Evolutionary conservation across 2,329 filamentous ascomycete species (phyloP), one percentile per base, ranked within the genome.

Genomic region (Neofusicoccum parvum): DNA sequence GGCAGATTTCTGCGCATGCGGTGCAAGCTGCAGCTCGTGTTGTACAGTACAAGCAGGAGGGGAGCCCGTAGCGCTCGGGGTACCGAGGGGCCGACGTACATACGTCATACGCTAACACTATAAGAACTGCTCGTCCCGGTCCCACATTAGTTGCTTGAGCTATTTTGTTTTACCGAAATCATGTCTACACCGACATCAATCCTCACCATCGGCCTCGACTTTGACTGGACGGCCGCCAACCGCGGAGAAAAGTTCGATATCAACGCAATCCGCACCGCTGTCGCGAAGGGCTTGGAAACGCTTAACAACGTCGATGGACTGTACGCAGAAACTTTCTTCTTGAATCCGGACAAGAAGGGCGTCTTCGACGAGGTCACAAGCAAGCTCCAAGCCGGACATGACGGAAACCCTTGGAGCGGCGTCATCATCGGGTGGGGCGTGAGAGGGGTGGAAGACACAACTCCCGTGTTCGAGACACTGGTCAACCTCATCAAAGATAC

Each of bases 191-290:
- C 37, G 3, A 45, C 14, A 10, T 59, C 27, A 20, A 45, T 59
- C 15, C 54, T 59, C 39, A 46, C 15, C 23, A 59, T 59, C 39
- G 54, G 54, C 15, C 39, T 59, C 54, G 54, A 59, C 39, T 43
- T 46, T 20, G 54, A 45, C 23, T 59, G 54, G 41, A 32, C 37
- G 4, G 23, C 37, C 11, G 54, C 39, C 14, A 12, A 59, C 23
- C 54, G 23, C 3, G 23, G 23, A 2, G 37, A 45, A 7, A 17
- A 45, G 7, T 5, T 45, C 39, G 39, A 59, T 39, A 23, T 34
- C 10, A 2, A 39, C 6, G 14, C 37, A 15, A 7, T 59, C 39
- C 54, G 54, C 39, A 14, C 39, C 27, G 15, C 20, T 9, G 54
- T 46, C 7, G 4, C 5, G n/a, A 32, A 34, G 5, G 39, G 39